Base-by-base conservation (phyloP, 2,329 filamentous ascomycete species). In the Pseudocercospora eumusae region DNA sequence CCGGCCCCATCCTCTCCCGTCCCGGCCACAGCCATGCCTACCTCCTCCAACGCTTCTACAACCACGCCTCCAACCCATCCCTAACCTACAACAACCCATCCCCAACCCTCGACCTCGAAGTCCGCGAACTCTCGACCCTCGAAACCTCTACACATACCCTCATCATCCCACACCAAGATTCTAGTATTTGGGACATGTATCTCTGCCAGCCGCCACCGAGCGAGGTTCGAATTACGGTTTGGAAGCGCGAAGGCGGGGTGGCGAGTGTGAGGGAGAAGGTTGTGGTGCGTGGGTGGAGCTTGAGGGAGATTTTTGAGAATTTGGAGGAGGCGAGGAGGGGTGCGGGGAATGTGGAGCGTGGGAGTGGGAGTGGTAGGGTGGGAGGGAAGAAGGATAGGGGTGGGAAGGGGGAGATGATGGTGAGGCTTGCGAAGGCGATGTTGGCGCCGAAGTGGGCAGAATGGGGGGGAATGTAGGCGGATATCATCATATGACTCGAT, bases 111-210 rank as follows among this genome's bases (percentile, higher is more conserved):
- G 57, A 63, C n/a, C 59, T 52, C 42, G 56, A 63, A 31, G 57
- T 59, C 20, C 61, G 61, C 44, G 33, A 57, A 45, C 45, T 63
- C 4, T 59, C 61, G 2, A 52, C 54, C 0, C 27, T 40, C 52
- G 52, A 63, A 25, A 23, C 53, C 9, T 50, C 36, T n/a, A 1
- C 15, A 62, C 36, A 10, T n/a, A 2, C 18, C 57, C 31, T 59
- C n/a, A n/a, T n/a, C n/a, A n/a, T 63, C 15, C 57, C 57, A 1
- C 52, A 21, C 11, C 40, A 53, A 7, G 18, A 27, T 5, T 49
- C 57, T 0, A 59, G 52, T 28, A 1, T 63, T 1, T 63, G 56
- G 61, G 47, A 40, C n/a, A 63, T 53, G 56, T 63, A 60, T 36
- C 52, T 57, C 1, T 63, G 61, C 33, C 61, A 63, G 13, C 57